phyloP scores from a whole-genome alignment of 768 basidiomycete genomes.

The Mrakia gelida region DNA sequence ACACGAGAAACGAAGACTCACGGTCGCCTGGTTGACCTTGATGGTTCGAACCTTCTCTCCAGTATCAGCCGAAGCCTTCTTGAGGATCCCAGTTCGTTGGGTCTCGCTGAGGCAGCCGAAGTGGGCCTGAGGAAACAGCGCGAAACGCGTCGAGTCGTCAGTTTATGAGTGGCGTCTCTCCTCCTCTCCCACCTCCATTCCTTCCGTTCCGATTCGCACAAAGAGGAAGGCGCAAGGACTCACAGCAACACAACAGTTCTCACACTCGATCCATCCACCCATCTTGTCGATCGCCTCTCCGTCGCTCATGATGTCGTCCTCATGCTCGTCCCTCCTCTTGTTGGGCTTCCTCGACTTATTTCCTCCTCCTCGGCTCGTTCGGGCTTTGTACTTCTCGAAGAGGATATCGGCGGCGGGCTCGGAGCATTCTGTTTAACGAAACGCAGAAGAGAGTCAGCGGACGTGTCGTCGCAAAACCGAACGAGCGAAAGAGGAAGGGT shows the following conservation, averaged over 20 bases:
- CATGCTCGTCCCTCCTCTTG: constrained; percentile 49
- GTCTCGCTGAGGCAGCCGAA: constrained; percentile 26
- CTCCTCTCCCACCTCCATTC: not conserved
- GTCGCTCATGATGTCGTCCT: constrained; percentile 57
- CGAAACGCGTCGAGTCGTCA: not conserved
- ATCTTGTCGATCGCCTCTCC: constrained; percentile 52
- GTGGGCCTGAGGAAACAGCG: constrained; percentile 5
- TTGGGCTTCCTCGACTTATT: constrained; percentile 47
- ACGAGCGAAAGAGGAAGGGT: not conserved
- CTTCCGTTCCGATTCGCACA: constrained; percentile 46
- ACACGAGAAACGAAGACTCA: not conserved
- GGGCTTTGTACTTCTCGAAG: not conserved
- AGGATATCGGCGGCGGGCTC: constrained; percentile 9
- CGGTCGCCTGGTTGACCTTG: constrained; percentile 8
- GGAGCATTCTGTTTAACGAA: not conserved
- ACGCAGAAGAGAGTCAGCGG: not conserved
- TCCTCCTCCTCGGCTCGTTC: constrained; percentile 46
- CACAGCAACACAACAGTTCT: constrained; percentile 69
- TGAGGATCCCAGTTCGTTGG: constrained; percentile 1
- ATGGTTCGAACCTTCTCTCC: not conserved
- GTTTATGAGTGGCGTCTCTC: not conserved
- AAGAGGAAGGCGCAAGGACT: constrained; percentile 63
- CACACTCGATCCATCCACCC: constrained; percentile 81
- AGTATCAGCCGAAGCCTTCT: not conserved
- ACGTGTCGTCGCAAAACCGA: not conserved